Conservation (phyloP, 2,329 filamentous ascomycete species). For the Fusarium buharicum region DNA sequence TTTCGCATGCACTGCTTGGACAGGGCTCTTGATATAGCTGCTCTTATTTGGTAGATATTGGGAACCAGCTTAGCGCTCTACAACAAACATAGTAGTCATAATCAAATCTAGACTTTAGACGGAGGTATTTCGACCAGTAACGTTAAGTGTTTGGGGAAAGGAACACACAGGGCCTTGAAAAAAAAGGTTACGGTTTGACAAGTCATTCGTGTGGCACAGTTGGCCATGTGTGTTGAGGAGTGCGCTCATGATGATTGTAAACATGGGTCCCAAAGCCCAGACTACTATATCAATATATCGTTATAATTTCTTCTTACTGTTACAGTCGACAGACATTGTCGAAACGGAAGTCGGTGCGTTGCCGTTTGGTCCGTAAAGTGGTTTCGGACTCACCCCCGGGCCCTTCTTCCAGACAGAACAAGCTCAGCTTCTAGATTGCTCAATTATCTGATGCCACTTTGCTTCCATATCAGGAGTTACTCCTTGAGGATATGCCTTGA, state of each 20-base stretch:
- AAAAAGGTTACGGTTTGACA: neutral
- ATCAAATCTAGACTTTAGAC: too few species aligned
- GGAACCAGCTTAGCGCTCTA: too few species aligned
- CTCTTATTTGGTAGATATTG: too few species aligned
- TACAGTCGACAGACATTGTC: neutral
- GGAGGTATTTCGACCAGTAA: too few species aligned
- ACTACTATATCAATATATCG: neutral
- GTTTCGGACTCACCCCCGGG: neutral
- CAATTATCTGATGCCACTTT: conserved; percentile 51
- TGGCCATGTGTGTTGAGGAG: too few species aligned
- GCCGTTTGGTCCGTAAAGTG: neutral
- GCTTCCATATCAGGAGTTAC: conserved; percentile 56
- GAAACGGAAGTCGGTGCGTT: neutral
- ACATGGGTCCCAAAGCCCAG: too few species aligned
- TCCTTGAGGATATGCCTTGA: conserved; percentile 51
- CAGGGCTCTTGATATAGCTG: too few species aligned
- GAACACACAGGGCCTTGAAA: neutral
- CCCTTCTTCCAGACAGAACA: neutral
- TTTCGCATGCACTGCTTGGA: too few species aligned
- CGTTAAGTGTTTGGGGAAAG: neutral
- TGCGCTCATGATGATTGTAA: neutral
- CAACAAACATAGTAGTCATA: too few species aligned
- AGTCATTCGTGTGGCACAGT: neutral
- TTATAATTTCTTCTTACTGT: neutral
- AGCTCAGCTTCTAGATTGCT: conserved; percentile 24